Base-by-base conservation (phyloP, 345 rosid genomes). In the Melaleuca quinquenervia region DNA sequence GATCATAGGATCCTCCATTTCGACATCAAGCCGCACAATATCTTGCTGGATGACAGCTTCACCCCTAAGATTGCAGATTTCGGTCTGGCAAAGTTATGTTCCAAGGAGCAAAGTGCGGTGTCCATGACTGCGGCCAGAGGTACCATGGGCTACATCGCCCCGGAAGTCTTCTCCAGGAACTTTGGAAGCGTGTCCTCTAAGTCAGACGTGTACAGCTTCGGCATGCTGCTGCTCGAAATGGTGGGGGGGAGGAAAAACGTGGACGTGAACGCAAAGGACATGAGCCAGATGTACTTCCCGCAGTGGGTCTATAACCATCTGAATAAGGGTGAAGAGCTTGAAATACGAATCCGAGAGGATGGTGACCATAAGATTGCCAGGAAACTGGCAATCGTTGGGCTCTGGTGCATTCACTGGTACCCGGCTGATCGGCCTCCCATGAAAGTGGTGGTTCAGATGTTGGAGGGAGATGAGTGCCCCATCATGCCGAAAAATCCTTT, bases 1-100 rank as follows among this genome's bases (percentile, higher is more conserved):
- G 90, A 87, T 41, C 62, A 84, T 76, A 80, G 83, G 84, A 86
- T 87, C 74, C 74, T 90, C 16, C 90, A 90, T 87, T 87, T 89
- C 56, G 90, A 88, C 9, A 88, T 90, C 41, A 91, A 86, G 60
- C 88, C 89, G 6, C 89, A 87, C 51, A 87, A 85, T 26, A 85
- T 86, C 24, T 49, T 88, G 54, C 84, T 89, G 32, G 88, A 83
- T 29, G 6, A 82, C 6, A 76, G 83, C 44, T 87, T 84, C 85
- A 52, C 9, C 16, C 83, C 90, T 13, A 84, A 87, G 85, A 84
- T 91, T 41, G 84, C 91, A 0, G 91, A 88, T 58, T 88, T 90
- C 21, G 91, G 91, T 2, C 88, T 88, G 16, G 90, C 91, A 16
- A 90, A 90, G 56, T 14, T 90, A 48, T 86, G 82, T n/a, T 49